Percentiles rank a stretch among this genome's conserved stretches.
These are phyloP conservation scores for Cydonia oblonga DNA, from an alignment of 331 rosid species.

Conservation along the genomic window DNA sequence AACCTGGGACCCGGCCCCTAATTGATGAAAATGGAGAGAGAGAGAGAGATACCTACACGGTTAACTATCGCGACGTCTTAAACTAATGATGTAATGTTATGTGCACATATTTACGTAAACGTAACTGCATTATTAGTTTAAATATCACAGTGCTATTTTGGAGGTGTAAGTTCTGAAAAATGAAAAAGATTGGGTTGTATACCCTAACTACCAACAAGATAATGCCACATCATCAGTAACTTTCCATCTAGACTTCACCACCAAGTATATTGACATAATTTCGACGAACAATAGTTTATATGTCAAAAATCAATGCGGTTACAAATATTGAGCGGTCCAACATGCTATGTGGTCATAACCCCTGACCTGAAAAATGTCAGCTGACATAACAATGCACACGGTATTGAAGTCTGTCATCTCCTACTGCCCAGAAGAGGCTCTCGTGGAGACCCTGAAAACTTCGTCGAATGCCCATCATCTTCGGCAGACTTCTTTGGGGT, in stretches of 20 bases:
- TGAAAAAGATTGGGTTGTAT: too few species aligned
- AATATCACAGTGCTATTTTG: too few species aligned
- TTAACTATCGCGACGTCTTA: background rate
- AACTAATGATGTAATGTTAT: too few species aligned
- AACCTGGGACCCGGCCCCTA: background rate
- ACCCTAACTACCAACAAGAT: background rate
- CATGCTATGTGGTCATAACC: rapidly evolving
- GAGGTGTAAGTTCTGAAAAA: too few species aligned
- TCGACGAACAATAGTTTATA: too few species aligned
- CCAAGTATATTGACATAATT: background rate
- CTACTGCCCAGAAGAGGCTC: constrained; percentile 11
- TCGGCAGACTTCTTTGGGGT: constrained; percentile 15
- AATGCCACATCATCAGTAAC: too few species aligned
- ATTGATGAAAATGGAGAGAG: background rate
- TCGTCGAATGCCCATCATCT: constrained; percentile 8
- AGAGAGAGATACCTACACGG: background rate
- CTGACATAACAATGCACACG: background rate
- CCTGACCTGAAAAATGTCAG: background rate
- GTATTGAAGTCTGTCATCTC: background rate
- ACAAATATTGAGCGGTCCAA: too few species aligned
- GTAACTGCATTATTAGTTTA: background rate
- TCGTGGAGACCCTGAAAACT: constrained; percentile 20
- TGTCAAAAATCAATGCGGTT: background rate
- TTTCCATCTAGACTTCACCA: too few species aligned
- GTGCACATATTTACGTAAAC: background rate